A percentile compares a stretch with the other conserved stretches of the same genome.
Evolutionary conservation across 192 early-diverging fungal genomes (phyloP).

Genomic region (Pilobolus umbonatus): DNA sequence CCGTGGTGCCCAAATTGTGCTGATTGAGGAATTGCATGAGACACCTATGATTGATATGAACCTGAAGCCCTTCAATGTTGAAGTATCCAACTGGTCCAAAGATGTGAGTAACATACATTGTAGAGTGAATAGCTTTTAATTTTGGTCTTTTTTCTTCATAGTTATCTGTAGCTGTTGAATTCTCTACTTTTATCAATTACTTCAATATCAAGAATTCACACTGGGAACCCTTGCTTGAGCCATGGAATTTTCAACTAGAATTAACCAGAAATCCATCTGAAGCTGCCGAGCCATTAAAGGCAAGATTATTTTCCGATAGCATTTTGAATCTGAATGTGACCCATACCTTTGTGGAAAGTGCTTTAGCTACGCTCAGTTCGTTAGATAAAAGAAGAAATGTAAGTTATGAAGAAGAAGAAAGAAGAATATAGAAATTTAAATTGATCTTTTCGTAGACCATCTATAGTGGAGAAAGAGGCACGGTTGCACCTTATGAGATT

Average conservation of each 20-base stretch:
- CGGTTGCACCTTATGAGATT: slow-evolving; percentile 71
- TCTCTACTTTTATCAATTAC: slow-evolving; percentile 79
- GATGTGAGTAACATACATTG: slow-evolving; percentile 35
- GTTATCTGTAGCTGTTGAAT: slow-evolving; percentile 52
- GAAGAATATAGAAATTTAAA: background rate
- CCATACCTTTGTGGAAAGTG: slow-evolving; percentile 74
- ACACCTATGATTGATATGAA: slow-evolving; percentile 86
- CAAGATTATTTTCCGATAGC: slow-evolving; percentile 68
- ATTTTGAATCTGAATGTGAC: slow-evolving; percentile 83
- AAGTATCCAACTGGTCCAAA: slow-evolving; percentile 82
- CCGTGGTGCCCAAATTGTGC: slow-evolving; percentile 66
- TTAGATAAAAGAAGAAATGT: slow-evolving; percentile 39
- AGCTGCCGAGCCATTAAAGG: slow-evolving; percentile 22
- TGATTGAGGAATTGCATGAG: slow-evolving; percentile 94
- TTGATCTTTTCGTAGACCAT: slow-evolving; percentile 16
- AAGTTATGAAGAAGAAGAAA: background rate
- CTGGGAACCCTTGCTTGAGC: slow-evolving; percentile 97
- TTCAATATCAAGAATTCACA: slow-evolving; percentile 97
- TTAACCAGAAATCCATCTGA: slow-evolving; percentile 13
- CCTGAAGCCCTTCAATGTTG: slow-evolving; percentile 73
- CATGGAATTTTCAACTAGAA: slow-evolving; percentile 70
- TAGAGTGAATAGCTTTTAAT: slow-evolving; percentile 1
- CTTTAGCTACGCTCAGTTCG: slow-evolving; percentile 52
- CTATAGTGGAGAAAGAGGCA: slow-evolving; percentile 30
- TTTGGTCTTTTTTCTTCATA: slow-evolving; percentile 10